Evolutionary conservation across 129 eudicot genomes (phyloP), one percentile per base, ranked within the genome.

Genomic region (Pseudognaphalium luteoalbum): DNA sequence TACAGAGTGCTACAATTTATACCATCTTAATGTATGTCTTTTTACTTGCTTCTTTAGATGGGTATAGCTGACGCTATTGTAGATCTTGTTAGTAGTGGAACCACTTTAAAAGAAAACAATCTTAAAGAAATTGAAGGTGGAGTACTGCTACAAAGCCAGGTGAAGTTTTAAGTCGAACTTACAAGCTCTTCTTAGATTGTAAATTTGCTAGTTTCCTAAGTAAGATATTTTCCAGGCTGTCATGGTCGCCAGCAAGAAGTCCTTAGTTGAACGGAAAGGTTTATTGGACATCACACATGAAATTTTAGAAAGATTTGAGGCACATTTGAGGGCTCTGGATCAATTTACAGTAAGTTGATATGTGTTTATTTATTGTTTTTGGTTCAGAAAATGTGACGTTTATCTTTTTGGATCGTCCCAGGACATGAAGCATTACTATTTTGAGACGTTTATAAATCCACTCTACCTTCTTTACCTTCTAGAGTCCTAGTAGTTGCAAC

Each of bases 21-120:
- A 6, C 62, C 50, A 44, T 73, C 12, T 19, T 81, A 69, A 44
- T 63, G 41, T 4, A 66, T 2, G 9, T 60, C 20, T 25, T 72
- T 60, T 74, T 25, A 15, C 72, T 62, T 73, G 28, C 39, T 68
- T 39, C 58, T 70, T 34, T 60, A 93, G 98, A 93, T 93, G 98
- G 98, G 98, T 42, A 93, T 88, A 81, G 97, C 97, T 52, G 98
- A 93, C 91, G 98, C 96, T 25, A 93, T 93, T 73, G 92, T 93
- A 85, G 98, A 93, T 81, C 98, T 93, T 64, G 98, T 93, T 78
- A 93, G 98, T 81, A 93, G 98, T 54, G 98, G 98, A 75, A 85
- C 93, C 59, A 93, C 98, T 5, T 79, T 93, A 81, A 81, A 91
- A 76, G 98, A 93, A 73, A 93, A 93, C 84, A 93, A 93, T 76